These are phyloP conservation scores for Penicillium sp. DNA, from an alignment of 2,329 filamentous ascomycete genomes.

Conservation along the genomic window DNA sequence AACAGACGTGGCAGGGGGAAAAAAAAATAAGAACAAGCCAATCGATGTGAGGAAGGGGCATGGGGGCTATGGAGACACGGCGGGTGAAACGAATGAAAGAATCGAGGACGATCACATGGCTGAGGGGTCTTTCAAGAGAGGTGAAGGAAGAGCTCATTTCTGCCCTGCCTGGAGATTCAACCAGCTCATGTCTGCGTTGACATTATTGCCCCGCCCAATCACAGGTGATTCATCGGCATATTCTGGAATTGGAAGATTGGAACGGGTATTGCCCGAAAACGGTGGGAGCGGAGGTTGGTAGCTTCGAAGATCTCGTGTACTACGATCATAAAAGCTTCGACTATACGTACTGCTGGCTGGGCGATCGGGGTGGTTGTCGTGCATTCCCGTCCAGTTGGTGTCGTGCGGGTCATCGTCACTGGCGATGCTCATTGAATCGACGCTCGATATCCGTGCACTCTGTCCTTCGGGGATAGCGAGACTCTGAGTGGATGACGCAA, in stretches of 20 bases:
- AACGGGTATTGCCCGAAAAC: constrained; percentile 22
- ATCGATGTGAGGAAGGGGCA: neutral
- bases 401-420: constrained; percentile 34
- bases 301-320: constrained; percentile 18
- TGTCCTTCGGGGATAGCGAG: constrained; percentile 36
- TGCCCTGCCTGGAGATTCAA: constrained; percentile 34
- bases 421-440: constrained; percentile 34
- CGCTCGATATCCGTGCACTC: constrained; percentile 41
- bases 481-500: constrained; percentile 24
- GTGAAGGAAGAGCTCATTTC: constrained; percentile 4
- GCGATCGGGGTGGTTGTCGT: constrained; percentile 29
- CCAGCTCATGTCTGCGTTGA: constrained; percentile 42
- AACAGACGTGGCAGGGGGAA: neutral
- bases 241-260: constrained; percentile 31
- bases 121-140: no score
- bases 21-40: neutral
- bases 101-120: neutral
- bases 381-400: constrained; percentile 20
- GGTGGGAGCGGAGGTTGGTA: constrained; percentile 11
- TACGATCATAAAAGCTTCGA: constrained; percentile 32
- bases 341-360: constrained; percentile 40
- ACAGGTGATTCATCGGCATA: constrained; percentile 20
- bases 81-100: neutral
- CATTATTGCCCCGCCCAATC: constrained; percentile 14
- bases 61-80: neutral